Percentiles rank a stretch among this genome's conserved stretches.
phyloP scores from a whole-genome alignment of 768 basidiomycete species.

The Auriculariales sp. region DNA sequence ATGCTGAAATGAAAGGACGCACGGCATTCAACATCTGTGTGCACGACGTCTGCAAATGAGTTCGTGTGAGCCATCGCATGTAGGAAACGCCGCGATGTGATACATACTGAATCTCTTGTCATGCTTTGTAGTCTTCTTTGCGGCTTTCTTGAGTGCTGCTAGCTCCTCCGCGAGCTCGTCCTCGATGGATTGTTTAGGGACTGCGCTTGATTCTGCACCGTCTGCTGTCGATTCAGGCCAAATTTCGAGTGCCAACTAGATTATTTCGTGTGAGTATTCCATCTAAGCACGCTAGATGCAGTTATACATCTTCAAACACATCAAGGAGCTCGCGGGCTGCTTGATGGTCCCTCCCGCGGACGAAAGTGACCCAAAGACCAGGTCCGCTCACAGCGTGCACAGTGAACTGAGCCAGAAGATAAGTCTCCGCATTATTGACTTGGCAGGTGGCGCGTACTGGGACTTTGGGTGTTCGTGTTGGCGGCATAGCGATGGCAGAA shows the following conservation, averaged over 20 bases:
- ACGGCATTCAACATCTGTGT: constrained; percentile 33
- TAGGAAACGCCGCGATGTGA: not conserved
- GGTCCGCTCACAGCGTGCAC: constrained; percentile 35
- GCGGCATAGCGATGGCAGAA: not conserved
- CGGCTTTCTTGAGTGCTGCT: not conserved
- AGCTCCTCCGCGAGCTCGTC: not conserved
- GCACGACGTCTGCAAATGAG: not conserved
- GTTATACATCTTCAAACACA: constrained; percentile 52
- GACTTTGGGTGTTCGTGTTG: not conserved
- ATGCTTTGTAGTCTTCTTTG: not conserved
- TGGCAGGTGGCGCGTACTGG: too few relatives aligned
- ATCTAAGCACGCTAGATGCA: not conserved
- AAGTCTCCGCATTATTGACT: not conserved
- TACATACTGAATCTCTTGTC: constrained; percentile 1
- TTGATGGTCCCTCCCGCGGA: constrained; percentile 73
- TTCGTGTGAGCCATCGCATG: not conserved
- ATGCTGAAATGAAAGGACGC: constrained; percentile 12
- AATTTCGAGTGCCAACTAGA: constrained; percentile 51
- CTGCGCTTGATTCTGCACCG: not conserved
- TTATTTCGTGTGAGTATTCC: constrained; percentile 2
- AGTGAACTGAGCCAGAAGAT: not conserved
- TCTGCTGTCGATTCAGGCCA: constrained; percentile 37
- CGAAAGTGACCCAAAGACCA: constrained; percentile 74
- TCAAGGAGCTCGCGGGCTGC: constrained; percentile 65
- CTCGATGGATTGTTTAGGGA: not conserved